Base-by-base conservation (phyloP, 73 alveolate species). In the Paramecium biaurelia region DNA sequence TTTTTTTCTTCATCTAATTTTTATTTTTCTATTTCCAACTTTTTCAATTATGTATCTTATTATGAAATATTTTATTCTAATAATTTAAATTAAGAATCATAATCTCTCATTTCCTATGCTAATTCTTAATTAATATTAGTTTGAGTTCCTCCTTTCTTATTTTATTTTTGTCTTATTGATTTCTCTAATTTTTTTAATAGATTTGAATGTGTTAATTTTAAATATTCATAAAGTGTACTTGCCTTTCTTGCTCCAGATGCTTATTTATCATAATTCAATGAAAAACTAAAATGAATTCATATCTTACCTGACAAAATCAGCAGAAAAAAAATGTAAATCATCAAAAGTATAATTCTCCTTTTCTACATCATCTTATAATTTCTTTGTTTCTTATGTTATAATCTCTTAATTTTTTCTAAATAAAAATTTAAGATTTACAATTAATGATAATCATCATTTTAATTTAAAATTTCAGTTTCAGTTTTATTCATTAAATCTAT, bases 61-160 rank as follows among this genome's bases (percentile, higher is more conserved):
- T 57, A 70, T 15, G 42, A 37, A 9, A 89, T 89, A 70, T 67
- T 89, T 30, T 89, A 76, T 32, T 89, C 94, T 42, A 89, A 43
- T 42, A 89, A 14, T 41, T 89, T 82, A 26, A 14, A 70, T 30
- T 89, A 18, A 12, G 70, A 21, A 18, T 43, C 74, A 20, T 70
- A 89, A 45, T 89, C 57, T 30, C 68, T 24, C 5, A 63, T 63
- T 11, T 26, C 84, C 7, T 30, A 26, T 30, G 84, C 41, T 14
- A 63, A 30, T 26, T 63, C 84, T 63, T 63, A 32, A 63, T 63
- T 63, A 26, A 32, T 63, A 30, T 30, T 63, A 26, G 84, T 12
- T 12, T 63, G 12, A 63, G 84, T 63, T 12, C 23, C 21, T 32
- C 45, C 45, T 8, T 89, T 89, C 45, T 49, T 89, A 41, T 70